These are phyloP conservation scores for Stygiomarasmius scandens DNA, from an alignment of 1,284 basidiomycete genomes.

Conservation along the genomic window DNA sequence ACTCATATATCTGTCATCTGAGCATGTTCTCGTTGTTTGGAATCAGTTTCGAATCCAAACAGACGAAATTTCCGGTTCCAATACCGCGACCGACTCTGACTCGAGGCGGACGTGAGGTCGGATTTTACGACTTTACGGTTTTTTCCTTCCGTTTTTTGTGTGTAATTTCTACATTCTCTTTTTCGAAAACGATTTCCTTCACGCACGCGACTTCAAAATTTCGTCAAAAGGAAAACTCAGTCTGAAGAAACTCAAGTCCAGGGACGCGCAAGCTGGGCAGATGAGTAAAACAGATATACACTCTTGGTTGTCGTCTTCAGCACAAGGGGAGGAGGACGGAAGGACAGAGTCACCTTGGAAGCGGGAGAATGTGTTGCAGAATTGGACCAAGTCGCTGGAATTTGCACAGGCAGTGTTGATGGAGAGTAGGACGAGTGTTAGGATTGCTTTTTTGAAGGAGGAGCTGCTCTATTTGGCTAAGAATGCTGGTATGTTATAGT, in stretches of 20 bases:
- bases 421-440: conserved; percentile 52
- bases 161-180: not conserved
- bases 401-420: conserved; percentile 54
- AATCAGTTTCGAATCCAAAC: not conserved
- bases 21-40: conserved; percentile 1
- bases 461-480: conserved; percentile 62
- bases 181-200: not conserved
- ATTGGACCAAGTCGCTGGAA: conserved; percentile 61
- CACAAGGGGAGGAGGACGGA: conserved; percentile 12
- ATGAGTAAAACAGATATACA: conserved; percentile 19
- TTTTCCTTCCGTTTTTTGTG: not conserved
- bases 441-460: conserved; percentile 63
- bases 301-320: conserved; percentile 18
- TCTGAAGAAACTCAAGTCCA: conserved; percentile 18
- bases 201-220: not conserved
- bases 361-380: conserved; percentile 48
- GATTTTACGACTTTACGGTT: not conserved
- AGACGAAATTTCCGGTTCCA: not conserved
- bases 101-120: not conserved
- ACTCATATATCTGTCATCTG: too few relatives aligned
- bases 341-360: conserved; percentile 41
- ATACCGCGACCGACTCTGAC: not conserved
- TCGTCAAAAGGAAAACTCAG: conserved; percentile 12
- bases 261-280: conserved; percentile 12
- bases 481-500: conserved; percentile 52